phyloP scores from a whole-genome alignment of 1,284 basidiomycete genomes.

The Fomitopsis palustris region DNA sequence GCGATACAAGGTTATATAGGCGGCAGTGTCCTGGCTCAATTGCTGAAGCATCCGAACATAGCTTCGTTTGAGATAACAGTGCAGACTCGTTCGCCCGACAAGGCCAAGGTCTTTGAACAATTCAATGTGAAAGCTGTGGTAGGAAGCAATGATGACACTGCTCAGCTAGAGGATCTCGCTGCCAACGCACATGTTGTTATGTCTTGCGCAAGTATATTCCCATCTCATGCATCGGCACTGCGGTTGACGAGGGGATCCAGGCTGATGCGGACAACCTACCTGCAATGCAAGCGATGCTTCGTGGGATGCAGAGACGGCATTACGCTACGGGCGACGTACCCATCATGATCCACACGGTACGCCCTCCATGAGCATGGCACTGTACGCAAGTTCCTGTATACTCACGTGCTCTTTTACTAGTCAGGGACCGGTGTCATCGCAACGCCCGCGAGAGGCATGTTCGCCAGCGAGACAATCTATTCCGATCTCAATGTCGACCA shows the following conservation, averaged over 20 bases:
- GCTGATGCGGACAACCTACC: slow-evolving; percentile 39
- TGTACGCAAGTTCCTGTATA: too few relatives aligned
- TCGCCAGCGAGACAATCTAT: slow-evolving; percentile 29
- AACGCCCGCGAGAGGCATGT: slow-evolving; percentile 31
- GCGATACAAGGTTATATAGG: slow-evolving; percentile 17
- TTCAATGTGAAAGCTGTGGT: slow-evolving; percentile 26
- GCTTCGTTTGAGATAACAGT: slow-evolving; percentile 9
- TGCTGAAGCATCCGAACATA: slow-evolving; percentile 5
- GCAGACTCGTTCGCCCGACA: slow-evolving; percentile 14
- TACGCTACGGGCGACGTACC: slow-evolving; percentile 37
- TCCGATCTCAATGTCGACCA: slow-evolving; percentile 33
- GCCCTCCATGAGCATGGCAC: slow-evolving; percentile 16
- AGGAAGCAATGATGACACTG: slow-evolving; percentile 20
- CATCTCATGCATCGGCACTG: not conserved
- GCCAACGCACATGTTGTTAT: slow-evolving; percentile 25
- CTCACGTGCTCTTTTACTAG: too few relatives aligned
- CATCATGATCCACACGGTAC: slow-evolving; percentile 50
- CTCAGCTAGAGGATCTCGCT: slow-evolving; percentile 20
- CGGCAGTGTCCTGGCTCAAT: slow-evolving; percentile 7
- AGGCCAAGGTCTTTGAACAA: slow-evolving; percentile 22
- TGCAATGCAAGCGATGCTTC: slow-evolving; percentile 39
- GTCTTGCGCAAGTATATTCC: slow-evolving; percentile 19
- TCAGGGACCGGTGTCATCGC: slow-evolving; percentile 34
- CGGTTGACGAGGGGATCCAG: slow-evolving; percentile 20
- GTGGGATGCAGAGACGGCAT: slow-evolving; percentile 40